Conservation (phyloP, 2,329 filamentous ascomycete genomes). For the Cercospora sp. region DNA sequence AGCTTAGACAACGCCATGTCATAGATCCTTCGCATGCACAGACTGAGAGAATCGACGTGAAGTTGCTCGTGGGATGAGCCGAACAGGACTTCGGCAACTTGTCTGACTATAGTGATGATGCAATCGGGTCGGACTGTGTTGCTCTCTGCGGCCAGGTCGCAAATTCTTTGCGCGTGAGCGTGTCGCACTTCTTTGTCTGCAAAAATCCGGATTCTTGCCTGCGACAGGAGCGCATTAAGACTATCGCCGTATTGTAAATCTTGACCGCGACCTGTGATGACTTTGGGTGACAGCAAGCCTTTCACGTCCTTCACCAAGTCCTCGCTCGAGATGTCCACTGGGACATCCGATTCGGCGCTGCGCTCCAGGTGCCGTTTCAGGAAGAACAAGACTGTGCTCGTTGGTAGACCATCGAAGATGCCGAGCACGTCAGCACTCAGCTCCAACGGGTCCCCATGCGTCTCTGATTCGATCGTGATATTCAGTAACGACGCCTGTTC, state of each 20-base stretch:
- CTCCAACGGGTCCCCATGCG: background rate
- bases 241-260: background rate
- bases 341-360: background rate
- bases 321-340: background rate
- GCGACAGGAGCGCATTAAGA: background rate
- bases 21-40: slow-evolving; percentile 14
- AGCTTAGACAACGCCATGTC: slow-evolving; percentile 19
- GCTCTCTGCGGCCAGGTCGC: background rate
- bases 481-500: slow-evolving; percentile 41
- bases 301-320: background rate
- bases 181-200: slow-evolving; percentile 5
- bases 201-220: background rate
- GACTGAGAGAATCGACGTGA: slow-evolving; percentile 13
- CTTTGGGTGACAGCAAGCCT: background rate
- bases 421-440: background rate
- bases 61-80: background rate
- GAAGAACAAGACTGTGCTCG: slow-evolving; percentile 12
- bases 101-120: background rate
- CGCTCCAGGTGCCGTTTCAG: slow-evolving; percentile 8
- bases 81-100: slow-evolving; percentile 5
- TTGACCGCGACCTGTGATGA: background rate
- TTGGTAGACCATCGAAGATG: background rate
- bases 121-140: background rate
- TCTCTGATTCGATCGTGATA: slow-evolving; percentile 3
- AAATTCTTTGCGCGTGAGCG: slow-evolving; percentile 10